Base-by-base conservation (phyloP, 106 monocot genomes). In the Dioscorea zingiberensis region DNA sequence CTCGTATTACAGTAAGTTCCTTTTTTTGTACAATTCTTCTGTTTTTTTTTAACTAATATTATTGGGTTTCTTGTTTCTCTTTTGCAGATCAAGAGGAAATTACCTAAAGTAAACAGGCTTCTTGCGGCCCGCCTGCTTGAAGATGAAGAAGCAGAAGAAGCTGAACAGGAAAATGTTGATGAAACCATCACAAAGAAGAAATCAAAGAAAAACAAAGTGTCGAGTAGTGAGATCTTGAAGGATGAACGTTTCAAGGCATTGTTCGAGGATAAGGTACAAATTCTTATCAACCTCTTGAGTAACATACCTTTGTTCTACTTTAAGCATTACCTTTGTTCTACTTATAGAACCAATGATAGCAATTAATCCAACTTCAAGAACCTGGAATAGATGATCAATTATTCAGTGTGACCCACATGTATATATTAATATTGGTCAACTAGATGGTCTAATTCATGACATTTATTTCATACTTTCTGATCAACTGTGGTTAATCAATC, bases 71-170 rank as follows among this genome's bases (percentile, higher is more conserved):
- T 21, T 27, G 3, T 24, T 30, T 47, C 65, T 55, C 28, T 48
- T 51, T 63, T 72, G 69, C 85, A 97, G 95, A 81, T 83, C 13
- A 74, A 77, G 68, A 81, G 73, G 47, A 97, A 79, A 47, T 72
- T 97, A 23, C 95, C 95, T 27, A 91, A 85, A 69, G 95, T 91
- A 38, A 97, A 97, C 72, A 83, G 85, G 66, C 44, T 48, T 28
- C 83, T 91, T 70, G 88, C 85, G 55, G 63, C 76, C 47, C 80
- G 76, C 27, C 47, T 91, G 62, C 85, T 81, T 70, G 78, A 80
- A 62, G 75, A 87, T 67, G 62, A 84, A 74, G 90, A 86, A 58
- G 58, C 45, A 57, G 85, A 45, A 18, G 63, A 79, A 63, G 83
- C 68, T 68, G 78, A 80, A 63, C 28, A 69, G 44, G 30, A 15